Percentiles rank a stretch among this genome's conserved stretches.
Conservation (phyloP, 176 grass and related monocot species). For the Oropetium thomaeum region DNA sequence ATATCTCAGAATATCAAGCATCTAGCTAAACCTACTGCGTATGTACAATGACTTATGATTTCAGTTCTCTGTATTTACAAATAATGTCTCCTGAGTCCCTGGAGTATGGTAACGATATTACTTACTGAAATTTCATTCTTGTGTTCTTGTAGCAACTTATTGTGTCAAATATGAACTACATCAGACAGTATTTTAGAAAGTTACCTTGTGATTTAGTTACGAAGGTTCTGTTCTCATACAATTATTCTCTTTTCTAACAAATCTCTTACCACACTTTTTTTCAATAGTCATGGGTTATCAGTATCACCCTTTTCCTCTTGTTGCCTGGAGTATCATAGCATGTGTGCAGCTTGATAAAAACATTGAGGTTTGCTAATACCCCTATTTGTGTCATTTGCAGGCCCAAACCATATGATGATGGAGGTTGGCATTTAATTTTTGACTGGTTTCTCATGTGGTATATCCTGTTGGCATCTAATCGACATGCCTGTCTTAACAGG, state of each 20-base stretch:
- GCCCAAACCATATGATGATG: slow-evolving; percentile 99
- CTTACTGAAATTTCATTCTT: neutral
- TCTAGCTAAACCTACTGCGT: slow-evolving; percentile 5
- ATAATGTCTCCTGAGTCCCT: neutral
- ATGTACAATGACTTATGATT: neutral
- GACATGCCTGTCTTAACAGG: slow-evolving; percentile 51
- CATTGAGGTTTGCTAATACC: slow-evolving; percentile 8
- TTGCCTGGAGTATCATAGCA: neutral
- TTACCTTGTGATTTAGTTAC: slow-evolving; percentile 14
- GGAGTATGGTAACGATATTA: slow-evolving; percentile 13
- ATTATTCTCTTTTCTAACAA: neutral
- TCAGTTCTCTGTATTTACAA: slow-evolving; percentile 4
- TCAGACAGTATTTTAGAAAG: neutral
- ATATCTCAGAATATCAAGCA: neutral
- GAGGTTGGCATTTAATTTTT: slow-evolving; percentile 50
- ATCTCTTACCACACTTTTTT: neutral
- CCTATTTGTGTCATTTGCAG: slow-evolving; percentile 45
- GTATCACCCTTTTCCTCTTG: neutral
- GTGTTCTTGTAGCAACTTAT: neutral
- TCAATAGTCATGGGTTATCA: neutral
- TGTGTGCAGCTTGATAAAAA: neutral
- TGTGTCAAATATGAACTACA: neutral
- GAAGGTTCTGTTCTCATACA: neutral
- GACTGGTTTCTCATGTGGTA: neutral
- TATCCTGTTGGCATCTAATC: slow-evolving; percentile 12